phyloP scores from a whole-genome alignment of 1,284 basidiomycete genomes.

The Tylopilus orsonianus region DNA sequence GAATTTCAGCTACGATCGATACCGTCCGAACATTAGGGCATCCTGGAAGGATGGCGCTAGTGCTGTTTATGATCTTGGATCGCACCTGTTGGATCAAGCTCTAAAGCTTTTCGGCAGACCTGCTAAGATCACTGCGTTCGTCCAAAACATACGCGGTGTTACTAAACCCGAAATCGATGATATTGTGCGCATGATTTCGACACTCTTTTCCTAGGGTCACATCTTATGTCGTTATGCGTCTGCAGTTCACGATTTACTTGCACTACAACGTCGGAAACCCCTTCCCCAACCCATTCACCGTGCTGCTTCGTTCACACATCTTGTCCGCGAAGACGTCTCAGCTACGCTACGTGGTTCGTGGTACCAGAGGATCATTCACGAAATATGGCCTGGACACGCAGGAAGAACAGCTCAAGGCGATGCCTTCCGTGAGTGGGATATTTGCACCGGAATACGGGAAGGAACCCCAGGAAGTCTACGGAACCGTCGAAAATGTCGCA shows the following conservation, averaged over 20 bases:
- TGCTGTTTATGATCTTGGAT: slow-evolving; percentile 62
- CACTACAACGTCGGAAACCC: slow-evolving; percentile 48
- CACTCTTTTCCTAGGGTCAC: not conserved
- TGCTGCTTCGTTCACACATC: slow-evolving; percentile 66
- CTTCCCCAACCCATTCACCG: slow-evolving; percentile 60
- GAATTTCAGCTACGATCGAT: slow-evolving; percentile 69
- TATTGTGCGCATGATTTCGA: slow-evolving; percentile 41
- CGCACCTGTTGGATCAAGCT: slow-evolving; percentile 77
- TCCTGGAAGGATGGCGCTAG: slow-evolving; percentile 72
- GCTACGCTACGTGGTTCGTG: slow-evolving; percentile 68
- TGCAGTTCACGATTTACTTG: slow-evolving; percentile 68
- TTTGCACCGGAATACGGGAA: slow-evolving; percentile 48
- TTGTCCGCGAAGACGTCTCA: slow-evolving; percentile 68
- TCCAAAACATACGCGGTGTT: slow-evolving; percentile 65
- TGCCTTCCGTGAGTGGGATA: slow-evolving; percentile 49
- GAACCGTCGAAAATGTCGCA: slow-evolving; percentile 55
- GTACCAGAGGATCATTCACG: slow-evolving; percentile 68
- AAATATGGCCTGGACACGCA: slow-evolving; percentile 82
- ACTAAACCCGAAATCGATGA: slow-evolving; percentile 69
- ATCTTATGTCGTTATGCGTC: not conserved
- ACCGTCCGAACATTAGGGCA: slow-evolving; percentile 63
- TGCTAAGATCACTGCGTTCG: slow-evolving; percentile 63
- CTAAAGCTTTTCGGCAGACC: slow-evolving; percentile 79
- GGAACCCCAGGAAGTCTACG: slow-evolving; percentile 63
- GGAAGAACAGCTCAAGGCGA: slow-evolving; percentile 66